These are phyloP conservation scores for Leptosphaerulina australis DNA, from an alignment of 2,329 filamentous ascomycete genomes.

Conservation along the genomic window DNA sequence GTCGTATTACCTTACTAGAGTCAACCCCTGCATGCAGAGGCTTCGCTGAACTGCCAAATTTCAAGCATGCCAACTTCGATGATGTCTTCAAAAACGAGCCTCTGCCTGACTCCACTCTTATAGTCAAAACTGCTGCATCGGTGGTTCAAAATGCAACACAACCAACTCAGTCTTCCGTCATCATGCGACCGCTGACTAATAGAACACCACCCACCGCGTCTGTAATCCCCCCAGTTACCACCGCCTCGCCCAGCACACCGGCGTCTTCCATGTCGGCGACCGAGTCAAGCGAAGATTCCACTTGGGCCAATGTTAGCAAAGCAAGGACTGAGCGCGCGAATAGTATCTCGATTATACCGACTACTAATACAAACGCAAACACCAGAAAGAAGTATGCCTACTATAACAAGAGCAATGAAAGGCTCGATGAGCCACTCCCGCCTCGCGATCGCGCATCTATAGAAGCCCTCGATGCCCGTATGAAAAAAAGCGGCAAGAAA, in stretches of 20 bases:
- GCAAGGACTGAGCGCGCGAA: conserved; percentile 33
- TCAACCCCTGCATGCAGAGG: conserved; percentile 50
- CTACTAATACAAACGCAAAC: conserved; percentile 23
- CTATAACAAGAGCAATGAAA: conserved; percentile 52
- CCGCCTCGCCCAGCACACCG: conserved; percentile 30
- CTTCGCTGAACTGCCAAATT: conserved; percentile 50
- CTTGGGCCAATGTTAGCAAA: conserved; percentile 53
- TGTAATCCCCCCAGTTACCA: conserved; percentile 20
- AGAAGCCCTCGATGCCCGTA: conserved; percentile 38
- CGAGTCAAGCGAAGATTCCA: conserved; percentile 26
- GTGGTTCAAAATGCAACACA: conserved; percentile 8
- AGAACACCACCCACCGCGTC: conserved; percentile 20
- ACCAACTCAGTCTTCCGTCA: conserved; percentile 16
- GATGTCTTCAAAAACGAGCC: conserved; percentile 51
- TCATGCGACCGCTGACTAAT: conserved; percentile 23
- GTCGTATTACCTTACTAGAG: conserved; percentile 54
- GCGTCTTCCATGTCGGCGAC: conserved; percentile 25
- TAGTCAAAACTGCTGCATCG: conserved; percentile 15
- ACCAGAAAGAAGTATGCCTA: conserved; percentile 48
- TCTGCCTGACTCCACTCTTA: conserved; percentile 42
- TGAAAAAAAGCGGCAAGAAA: conserved; percentile 39
- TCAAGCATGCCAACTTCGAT: conserved; percentile 49
- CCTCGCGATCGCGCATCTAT: conserved; percentile 33
- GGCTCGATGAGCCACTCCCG: conserved; percentile 50
- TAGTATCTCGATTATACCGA: conserved; percentile 48